A percentile compares a stretch with the other conserved stretches of the same genome.
Conservation (phyloP, 495 filamentous ascomycete species). For the Zalerion maritima region DNA sequence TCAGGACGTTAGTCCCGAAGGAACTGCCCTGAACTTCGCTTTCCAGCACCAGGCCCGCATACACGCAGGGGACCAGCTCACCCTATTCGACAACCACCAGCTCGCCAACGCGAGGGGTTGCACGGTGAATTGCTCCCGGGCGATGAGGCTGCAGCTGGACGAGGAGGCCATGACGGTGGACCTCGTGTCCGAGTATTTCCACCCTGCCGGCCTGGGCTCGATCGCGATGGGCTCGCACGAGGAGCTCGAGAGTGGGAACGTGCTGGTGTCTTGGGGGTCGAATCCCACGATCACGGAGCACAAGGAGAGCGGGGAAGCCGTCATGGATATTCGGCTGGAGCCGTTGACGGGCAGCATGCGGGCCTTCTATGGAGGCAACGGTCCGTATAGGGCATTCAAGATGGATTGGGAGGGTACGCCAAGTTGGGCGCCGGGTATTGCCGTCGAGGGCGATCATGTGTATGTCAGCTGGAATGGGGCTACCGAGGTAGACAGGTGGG, state of each 20-base stretch:
- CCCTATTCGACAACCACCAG: slow-evolving; percentile 24
- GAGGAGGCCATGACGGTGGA: slow-evolving; percentile 18
- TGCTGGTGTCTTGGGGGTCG: slow-evolving; percentile 32
- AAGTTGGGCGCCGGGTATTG: slow-evolving; percentile 7
- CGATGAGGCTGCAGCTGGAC: slow-evolving; percentile 30
- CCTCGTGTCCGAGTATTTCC: slow-evolving; percentile 8
- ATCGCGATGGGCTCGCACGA: slow-evolving; percentile 34
- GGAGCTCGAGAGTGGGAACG: slow-evolving; percentile 27
- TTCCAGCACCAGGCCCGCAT: slow-evolving; percentile 39
- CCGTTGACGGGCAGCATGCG: slow-evolving; percentile 3
- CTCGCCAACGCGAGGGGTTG: slow-evolving; percentile 3
- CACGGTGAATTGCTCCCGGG: slow-evolving; percentile 15
- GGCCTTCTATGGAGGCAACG: slow-evolving; percentile 1
- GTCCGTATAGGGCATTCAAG: slow-evolving; percentile 13
- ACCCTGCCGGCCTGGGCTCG: slow-evolving; percentile 7
- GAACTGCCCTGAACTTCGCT: slow-evolving; percentile 28
- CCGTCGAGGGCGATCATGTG: slow-evolving; percentile 2
- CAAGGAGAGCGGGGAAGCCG: slow-evolving; percentile 11
- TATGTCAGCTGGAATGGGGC: slow-evolving; percentile 20
- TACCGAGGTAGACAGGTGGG: slow-evolving; percentile 13
- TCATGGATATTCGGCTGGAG: slow-evolving; percentile 12
- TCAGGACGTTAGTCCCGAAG: slow-evolving; percentile 24
- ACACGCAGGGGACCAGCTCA: slow-evolving; percentile 13
- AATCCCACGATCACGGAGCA: slow-evolving; percentile 35
- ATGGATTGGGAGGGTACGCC: slow-evolving; percentile 12